These are phyloP conservation scores for Blastocystis sp. DNA, from an alignment of 352 stramenopile genomes.

Conservation along the genomic window DNA sequence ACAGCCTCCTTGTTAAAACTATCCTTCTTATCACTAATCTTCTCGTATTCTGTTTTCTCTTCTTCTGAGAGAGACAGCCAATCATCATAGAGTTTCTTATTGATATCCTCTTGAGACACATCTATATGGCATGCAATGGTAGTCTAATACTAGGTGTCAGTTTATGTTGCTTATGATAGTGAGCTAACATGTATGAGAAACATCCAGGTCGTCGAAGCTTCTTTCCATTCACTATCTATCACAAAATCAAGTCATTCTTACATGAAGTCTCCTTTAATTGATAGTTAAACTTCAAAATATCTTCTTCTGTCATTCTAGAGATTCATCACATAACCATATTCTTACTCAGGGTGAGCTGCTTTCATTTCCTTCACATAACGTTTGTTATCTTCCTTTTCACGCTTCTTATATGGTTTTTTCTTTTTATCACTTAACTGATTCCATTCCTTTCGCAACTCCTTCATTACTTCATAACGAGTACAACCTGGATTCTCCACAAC, in stretches of 20 bases:
- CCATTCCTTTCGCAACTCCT: neutral
- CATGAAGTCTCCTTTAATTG: neutral
- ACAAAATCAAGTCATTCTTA: neutral
- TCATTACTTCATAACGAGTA: neutral
- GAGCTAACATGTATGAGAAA: slow-evolving; percentile 19
- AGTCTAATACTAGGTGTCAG: neutral
- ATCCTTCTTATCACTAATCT: neutral
- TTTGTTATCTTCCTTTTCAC: neutral
- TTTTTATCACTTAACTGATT: neutral
- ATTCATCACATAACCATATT: neutral
- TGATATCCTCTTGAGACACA: neutral
- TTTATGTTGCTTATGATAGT: neutral
- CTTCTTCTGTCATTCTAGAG: neutral
- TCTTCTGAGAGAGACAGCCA: slow-evolving; percentile 2
- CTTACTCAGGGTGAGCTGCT: neutral
- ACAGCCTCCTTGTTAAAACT: slow-evolving; percentile 7
- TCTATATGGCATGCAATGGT: neutral
- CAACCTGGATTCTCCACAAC: neutral
- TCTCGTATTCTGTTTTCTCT: neutral
- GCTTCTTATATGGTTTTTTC: neutral
- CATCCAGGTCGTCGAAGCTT: neutral
- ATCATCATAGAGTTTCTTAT: neutral
- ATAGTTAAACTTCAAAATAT: neutral
- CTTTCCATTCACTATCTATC: neutral
- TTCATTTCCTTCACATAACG: slow-evolving; percentile 33